Evolutionary conservation across 805 yeast genomes (phyloP), one percentile per base, ranked within the genome.

Genomic region (Lachancea fermentati): DNA sequence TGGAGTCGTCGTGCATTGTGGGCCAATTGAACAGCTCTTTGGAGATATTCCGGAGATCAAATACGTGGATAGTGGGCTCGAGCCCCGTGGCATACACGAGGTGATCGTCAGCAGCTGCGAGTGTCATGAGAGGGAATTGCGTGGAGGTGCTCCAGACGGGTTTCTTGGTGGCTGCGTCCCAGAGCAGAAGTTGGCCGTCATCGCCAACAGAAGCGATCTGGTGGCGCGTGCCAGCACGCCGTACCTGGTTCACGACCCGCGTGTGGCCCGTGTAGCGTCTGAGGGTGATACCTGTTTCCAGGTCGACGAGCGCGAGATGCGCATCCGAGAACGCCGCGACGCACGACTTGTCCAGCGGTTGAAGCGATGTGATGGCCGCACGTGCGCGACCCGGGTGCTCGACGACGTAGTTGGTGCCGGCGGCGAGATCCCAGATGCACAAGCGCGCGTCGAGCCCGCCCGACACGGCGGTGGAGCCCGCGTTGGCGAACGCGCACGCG

Each of bases 91-190:
- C 67, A 48, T 68, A 85, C 3, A 81, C 50, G 11, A 64, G 58
- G 12, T 62, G 57, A 1, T 74, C 78, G 31, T 60, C 58, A 2
- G 55, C 51, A 50, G 49, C 69, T 5, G 68, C 71, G 5, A 76
- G 73, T 0, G 85, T 66, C 15, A 83, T 58, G 1, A 85, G 49
- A 0, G 95, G 93, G 50, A 67, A 81, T 2, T 69, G 70, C 0
- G 80, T 70, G 16, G 62, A 56, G 39, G 77, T 60, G 6, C 49
- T 51, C 2, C 56, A 47, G 1, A 71, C 63, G 2, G 72, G 64
- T 2, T 51, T 49, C 48, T 75, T 80, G n/a, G 71, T 66, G 41
- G 87, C 62, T 17, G 67, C 59, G 48, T 85, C 95, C 91, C 91
- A 85, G 1, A 80, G 37, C 6, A 65, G 64, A 1, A 75, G 65